Base-by-base conservation (phyloP, 495 filamentous ascomycete genomes). In the Aspergillus kassunensis region DNA sequence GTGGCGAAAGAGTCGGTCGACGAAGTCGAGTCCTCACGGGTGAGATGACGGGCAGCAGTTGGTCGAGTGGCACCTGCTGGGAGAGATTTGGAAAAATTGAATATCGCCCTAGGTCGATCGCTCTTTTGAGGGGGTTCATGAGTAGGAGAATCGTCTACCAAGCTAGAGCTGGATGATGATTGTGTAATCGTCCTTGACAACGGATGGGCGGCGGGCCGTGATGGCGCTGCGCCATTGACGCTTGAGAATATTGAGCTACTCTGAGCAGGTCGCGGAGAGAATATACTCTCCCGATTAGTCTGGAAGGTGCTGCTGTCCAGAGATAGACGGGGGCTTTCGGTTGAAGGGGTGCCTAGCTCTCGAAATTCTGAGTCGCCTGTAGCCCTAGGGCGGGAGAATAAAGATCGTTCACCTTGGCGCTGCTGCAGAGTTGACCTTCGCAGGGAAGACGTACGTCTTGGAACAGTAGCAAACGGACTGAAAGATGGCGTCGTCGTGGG, bases 351-450 rank as follows among this genome's bases (percentile, higher is more conserved):
- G 15, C 61, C 59, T 15, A 52, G 48, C 75, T 57, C 63, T 19
- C 54, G 45, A 41, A 44, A 44, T 56, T 70, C 63, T 42, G 57
- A 33, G 27, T 75, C 72, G 42, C 65, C 64, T 27, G 65, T 51
- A 2, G 69, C 62, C 48, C 64, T 75, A 20, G 76, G 68, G 15
- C 77, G 72, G 15, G 67, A 72, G 54, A 79, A 83, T 6, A 84
- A 80, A 0, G 77, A 77, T 35, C 83, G 80, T 19, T 84, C 84
- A 35, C 79, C 76, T 58, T 85, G 78, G 23, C 91, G 84, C 65
- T 95, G 89, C 58, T 92, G 88, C 35, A 95, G 69, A 4, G 91
- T 93, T n/a, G 90, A 92, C 61, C 83, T 88, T 39, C 91, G 84
- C 30, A 95, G 73, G 19, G 87, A 88, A 25, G 86, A 85, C 6